Percentiles rank a stretch among this genome's conserved stretches.
Conservation (phyloP, 2,329 filamentous ascomycete genomes). For the Epicoccum nigrum region DNA sequence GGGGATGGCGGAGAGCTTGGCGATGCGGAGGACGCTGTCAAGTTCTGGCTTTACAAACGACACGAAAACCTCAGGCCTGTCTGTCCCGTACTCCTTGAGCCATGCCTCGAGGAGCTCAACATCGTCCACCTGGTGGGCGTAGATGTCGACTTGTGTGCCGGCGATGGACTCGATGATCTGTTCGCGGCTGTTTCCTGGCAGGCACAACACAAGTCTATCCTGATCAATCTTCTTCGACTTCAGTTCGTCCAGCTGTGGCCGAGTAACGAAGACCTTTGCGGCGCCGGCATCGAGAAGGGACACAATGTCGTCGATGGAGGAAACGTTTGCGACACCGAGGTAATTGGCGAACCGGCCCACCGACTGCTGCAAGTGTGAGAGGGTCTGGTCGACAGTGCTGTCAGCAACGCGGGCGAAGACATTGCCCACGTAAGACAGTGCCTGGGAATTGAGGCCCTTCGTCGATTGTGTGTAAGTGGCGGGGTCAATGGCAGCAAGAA, state of each 20-base stretch:
- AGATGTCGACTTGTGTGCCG: slow-evolving; percentile 54
- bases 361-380: slow-evolving; percentile 62
- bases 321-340: slow-evolving; percentile 75
- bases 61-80: slow-evolving; percentile 58
- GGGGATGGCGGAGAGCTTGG: slow-evolving; percentile 63
- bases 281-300: slow-evolving; percentile 85
- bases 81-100: slow-evolving; percentile 57
- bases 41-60: slow-evolving; percentile 53
- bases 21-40: slow-evolving; percentile 50
- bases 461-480: slow-evolving; percentile 51
- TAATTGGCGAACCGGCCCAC: slow-evolving; percentile 67
- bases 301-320: slow-evolving; percentile 74
- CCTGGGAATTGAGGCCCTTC: slow-evolving; percentile 58
- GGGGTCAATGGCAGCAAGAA: slow-evolving; percentile 58
- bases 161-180: slow-evolving; percentile 49
- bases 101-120: slow-evolving; percentile 53
- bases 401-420: slow-evolving; percentile 61
- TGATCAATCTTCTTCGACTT: slow-evolving; percentile 59
- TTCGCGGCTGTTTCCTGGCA: slow-evolving; percentile 53
- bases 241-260: slow-evolving; percentile 67
- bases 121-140: slow-evolving; percentile 51
- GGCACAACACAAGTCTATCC: slow-evolving; percentile 62
- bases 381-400: slow-evolving; percentile 54
- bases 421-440: slow-evolving; percentile 63
- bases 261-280: slow-evolving; percentile 79